Percentiles rank a stretch among this genome's conserved stretches.
These are phyloP conservation scores for Trichoderma arundinaceum DNA, from an alignment of 2,329 filamentous ascomycete genomes.

Conservation along the genomic window DNA sequence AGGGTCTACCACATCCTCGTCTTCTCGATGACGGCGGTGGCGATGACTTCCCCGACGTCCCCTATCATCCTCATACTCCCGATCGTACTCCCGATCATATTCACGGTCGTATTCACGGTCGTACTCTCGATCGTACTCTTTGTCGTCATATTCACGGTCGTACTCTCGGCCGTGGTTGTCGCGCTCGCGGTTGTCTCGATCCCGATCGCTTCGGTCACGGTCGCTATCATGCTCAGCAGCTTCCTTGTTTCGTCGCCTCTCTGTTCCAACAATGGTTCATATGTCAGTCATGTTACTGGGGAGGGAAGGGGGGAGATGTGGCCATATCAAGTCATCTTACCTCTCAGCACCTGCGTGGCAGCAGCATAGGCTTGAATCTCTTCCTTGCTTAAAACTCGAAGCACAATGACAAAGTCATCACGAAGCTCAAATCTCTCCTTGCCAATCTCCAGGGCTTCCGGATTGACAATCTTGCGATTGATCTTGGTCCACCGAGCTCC, in stretches of 20 bases:
- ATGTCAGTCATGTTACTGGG: background rate
- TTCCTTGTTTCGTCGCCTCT: slow-evolving; percentile 44
- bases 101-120: slow-evolving; percentile 38
- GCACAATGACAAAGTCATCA: slow-evolving; percentile 91
- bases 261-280: too few species aligned
- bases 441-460: slow-evolving; percentile 82
- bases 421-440: slow-evolving; percentile 91
- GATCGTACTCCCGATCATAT: slow-evolving; percentile 35
- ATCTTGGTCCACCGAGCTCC: slow-evolving; percentile 95
- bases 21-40: slow-evolving; percentile 32
- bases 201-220: slow-evolving; percentile 36
- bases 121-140: slow-evolving; percentile 32
- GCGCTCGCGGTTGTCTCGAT: slow-evolving; percentile 35
- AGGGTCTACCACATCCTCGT: slow-evolving; percentile 42
- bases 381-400: slow-evolving; percentile 83
- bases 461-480: slow-evolving; percentile 84
- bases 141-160: slow-evolving; percentile 35
- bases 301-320: background rate
- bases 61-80: slow-evolving; percentile 31
- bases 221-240: slow-evolving; percentile 39
- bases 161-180: slow-evolving; percentile 34
- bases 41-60: slow-evolving; percentile 34
- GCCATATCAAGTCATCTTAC: slow-evolving; percentile 52
- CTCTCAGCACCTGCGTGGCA: slow-evolving; percentile 80
- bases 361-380: slow-evolving; percentile 88